Evolutionary conservation across 441 rosid species (phyloP).

Genomic region (Hypseocharis bilobata): DNA sequence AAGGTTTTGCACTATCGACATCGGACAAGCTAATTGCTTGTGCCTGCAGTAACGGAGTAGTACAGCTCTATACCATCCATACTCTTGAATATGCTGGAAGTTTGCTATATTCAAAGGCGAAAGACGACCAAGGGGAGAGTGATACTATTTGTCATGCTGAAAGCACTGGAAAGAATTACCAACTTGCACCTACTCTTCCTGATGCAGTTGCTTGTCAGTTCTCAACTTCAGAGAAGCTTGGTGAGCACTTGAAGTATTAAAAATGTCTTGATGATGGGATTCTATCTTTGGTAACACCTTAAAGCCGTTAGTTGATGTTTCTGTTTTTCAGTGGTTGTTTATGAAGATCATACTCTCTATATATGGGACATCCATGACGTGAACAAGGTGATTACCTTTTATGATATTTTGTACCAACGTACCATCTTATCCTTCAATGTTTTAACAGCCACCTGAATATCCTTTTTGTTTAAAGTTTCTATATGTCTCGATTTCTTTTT

Average conservation of each 20-base stretch:
- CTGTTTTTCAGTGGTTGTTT: constrained; percentile 56
- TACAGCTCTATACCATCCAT: constrained; percentile 41
- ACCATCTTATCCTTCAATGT: constrained; percentile 2
- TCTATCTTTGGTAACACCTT: constrained; percentile 5
- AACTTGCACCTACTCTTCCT: constrained; percentile 32
- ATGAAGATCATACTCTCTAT: constrained; percentile 63
- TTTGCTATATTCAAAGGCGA: constrained; percentile 46
- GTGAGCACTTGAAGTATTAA: constrained; percentile 31
- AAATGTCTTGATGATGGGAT: constrained; percentile 1
- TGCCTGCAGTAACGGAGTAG: constrained; percentile 63
- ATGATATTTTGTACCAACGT: background rate
- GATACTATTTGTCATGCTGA: constrained; percentile 17
- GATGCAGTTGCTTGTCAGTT: constrained; percentile 86
- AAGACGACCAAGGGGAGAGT: constrained; percentile 26
- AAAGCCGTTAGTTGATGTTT: constrained; percentile 19
- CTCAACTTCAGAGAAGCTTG: constrained; percentile 50
- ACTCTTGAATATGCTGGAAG: constrained; percentile 41
- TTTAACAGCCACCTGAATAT: too few species aligned
- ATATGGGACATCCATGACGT: constrained; percentile 64
- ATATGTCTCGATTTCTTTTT: too few species aligned
- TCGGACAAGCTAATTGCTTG: constrained; percentile 67
- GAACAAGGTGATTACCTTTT: constrained; percentile 42
- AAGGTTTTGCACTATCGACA: constrained; percentile 59
- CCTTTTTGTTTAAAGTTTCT: constrained; percentile 17
- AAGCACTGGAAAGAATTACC: constrained; percentile 25